Evolutionary conservation across 768 basidiomycete species (phyloP).

Genomic region (Filobasidium wieringae): DNA sequence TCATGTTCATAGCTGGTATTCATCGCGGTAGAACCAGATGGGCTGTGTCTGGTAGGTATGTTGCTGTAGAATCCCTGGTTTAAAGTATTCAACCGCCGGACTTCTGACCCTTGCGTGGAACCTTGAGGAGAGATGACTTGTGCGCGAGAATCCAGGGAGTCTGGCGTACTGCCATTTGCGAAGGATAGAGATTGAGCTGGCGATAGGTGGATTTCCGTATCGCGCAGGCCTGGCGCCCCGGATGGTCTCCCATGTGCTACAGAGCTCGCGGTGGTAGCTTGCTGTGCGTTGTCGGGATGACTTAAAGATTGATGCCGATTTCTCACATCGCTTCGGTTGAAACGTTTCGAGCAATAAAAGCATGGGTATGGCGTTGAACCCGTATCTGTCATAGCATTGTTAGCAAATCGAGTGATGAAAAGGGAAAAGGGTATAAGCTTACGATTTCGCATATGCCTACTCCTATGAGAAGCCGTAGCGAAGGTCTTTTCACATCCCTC

Average conservation of each 20-base stretch:
- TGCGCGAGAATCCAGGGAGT: not conserved
- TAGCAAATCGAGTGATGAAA: not conserved
- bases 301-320: not conserved
- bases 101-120: no score
- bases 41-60: no score
- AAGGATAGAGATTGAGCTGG: not conserved
- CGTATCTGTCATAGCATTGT: not conserved
- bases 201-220: not conserved
- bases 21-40: no score
- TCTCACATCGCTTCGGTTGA: slow-evolving; percentile 1
- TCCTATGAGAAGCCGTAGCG: slow-evolving; percentile 4
- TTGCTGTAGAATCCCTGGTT: no score
- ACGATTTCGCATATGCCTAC: slow-evolving; percentile 5
- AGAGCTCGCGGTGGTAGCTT: not conserved
- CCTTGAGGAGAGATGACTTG: no score
- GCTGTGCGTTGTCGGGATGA: not conserved
- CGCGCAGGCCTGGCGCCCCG: not conserved
- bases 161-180: not conserved
- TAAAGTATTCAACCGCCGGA: no score
- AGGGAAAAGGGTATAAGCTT: not conserved
- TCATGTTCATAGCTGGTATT: no score
- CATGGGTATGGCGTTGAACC: not conserved
- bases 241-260: not conserved
- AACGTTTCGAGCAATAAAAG: slow-evolving; percentile 1
- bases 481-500: not conserved